Conservation (phyloP, 441 rosid species). For the Mallotus repandus region DNA sequence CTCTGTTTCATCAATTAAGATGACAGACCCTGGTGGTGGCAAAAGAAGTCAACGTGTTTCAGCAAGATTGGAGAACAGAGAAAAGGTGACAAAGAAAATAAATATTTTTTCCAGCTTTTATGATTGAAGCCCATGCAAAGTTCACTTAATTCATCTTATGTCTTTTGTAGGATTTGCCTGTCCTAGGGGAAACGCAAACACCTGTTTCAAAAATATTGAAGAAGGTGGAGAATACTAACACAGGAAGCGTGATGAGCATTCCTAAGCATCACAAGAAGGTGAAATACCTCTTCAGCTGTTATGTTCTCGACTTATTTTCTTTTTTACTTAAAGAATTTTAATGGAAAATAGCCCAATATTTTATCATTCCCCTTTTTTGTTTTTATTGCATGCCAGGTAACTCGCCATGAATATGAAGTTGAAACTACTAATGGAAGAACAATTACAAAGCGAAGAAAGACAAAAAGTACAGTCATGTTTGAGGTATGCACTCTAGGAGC, state of each 20-base stretch:
- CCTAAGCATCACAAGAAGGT: constrained; percentile 76
- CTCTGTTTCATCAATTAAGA: constrained; percentile 60
- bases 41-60: constrained; percentile 39
- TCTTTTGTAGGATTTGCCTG: constrained; percentile 50
- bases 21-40: constrained; percentile 44
- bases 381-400: constrained; percentile 50
- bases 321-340: not conserved
- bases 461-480: constrained; percentile 65
- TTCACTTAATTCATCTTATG: constrained; percentile 5
- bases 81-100: constrained; percentile 29
- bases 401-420: constrained; percentile 74
- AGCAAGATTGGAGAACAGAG: constrained; percentile 41
- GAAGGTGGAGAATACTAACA: constrained; percentile 45
- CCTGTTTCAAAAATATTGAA: constrained; percentile 61
- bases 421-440: constrained; percentile 66
- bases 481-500: constrained; percentile 49
- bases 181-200: constrained; percentile 43
- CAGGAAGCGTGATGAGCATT: constrained; percentile 47
- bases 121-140: not conserved
- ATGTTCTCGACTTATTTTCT: not conserved
- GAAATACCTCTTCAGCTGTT: not conserved
- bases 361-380: not conserved
- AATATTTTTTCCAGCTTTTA: not conserved
- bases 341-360: not conserved
- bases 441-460: constrained; percentile 67